Evolutionary conservation across 1,284 basidiomycete genomes (phyloP), one percentile per base, ranked within the genome.

Genomic region (Gastroboletus turbinatus): DNA sequence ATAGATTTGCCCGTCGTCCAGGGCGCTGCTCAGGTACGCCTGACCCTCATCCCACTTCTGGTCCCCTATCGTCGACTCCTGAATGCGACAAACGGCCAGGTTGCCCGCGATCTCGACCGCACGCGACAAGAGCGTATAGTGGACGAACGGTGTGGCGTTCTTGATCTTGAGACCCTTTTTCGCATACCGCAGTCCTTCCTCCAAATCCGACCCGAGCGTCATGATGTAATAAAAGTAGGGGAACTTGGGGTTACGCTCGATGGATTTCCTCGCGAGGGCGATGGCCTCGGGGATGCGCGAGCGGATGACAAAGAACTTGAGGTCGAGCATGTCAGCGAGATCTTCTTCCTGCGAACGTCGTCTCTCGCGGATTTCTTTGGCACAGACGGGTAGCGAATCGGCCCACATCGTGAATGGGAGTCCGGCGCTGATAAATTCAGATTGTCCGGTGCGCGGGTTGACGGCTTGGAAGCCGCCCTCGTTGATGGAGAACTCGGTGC

Each of bases 201-300:
- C 67, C 29, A 63, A 60, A 52, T 82, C 73, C 0, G 72, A 64
- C 1, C 73, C 71, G 11, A 82, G 67, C 0, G 78, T 78, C 54
- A 83, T 75, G 23, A 79, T 79, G 58, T 85, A 84, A 60, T 84
- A 81, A 62, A 78, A 83, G 65, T 84, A 85, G 2, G 80, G 80
- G 16, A 78, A 72, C 17, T 79, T 72, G 3, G 83, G 82, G 57
- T 78, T 82, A 33, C 83, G 78, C 55, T 76, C 65, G 27, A 85
- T 67, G 1, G 73, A 75, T 35, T 74, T 73, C 52, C 75, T 72
- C 1, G 79, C 81, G 9, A 78, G 59, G 16, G 66, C 64, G 35
- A 79, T 70, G 1, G 79, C 81, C 30, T 82, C 77, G 0, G 71
- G 65, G 32, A 79, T 70, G 29, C 75, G 75, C 30, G 73, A 70